Percentiles rank a stretch among this genome's conserved stretches.
phyloP scores from a whole-genome alignment of 768 basidiomycete genomes.

The Sarcomyxa edulis region DNA sequence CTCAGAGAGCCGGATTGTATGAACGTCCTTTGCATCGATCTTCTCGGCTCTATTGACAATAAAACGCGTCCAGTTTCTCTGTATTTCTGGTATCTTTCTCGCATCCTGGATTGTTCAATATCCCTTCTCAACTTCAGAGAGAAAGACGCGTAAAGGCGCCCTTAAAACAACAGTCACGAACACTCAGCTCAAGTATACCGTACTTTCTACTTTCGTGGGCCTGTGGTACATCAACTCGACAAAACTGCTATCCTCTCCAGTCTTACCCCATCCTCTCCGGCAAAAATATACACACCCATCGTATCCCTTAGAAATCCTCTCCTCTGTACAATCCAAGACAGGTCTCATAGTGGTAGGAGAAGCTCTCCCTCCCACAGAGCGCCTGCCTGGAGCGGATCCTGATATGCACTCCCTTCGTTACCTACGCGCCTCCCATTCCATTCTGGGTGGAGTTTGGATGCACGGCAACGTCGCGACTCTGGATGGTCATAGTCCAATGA shows the following conservation, averaged over 20 bases:
- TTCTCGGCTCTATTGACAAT: background rate
- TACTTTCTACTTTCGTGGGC: conserved; percentile 24
- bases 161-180: background rate
- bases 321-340: conserved; percentile 63
- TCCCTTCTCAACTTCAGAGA: no score
- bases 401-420: conserved; percentile 51
- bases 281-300: conserved; percentile 46
- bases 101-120: conserved; percentile 3
- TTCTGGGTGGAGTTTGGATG: conserved; percentile 79
- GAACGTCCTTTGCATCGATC: conserved; percentile 11
- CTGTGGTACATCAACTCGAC: conserved; percentile 31
- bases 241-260: conserved; percentile 45
- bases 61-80: conserved; percentile 11
- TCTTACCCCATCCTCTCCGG: conserved; percentile 48
- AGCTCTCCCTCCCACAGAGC: conserved; percentile 34
- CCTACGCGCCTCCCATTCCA: conserved; percentile 59
- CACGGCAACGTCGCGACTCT: conserved; percentile 40
- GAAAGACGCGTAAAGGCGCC: no score
- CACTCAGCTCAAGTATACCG: conserved; percentile 17
- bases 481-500: conserved; percentile 32
- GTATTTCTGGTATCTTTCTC: conserved; percentile 10
- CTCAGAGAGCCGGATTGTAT: conserved; percentile 34
- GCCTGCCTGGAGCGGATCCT: conserved; percentile 21
- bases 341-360: conserved; percentile 85
- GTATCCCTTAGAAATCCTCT: conserved; percentile 61